These are phyloP conservation scores for Mikania micrantha DNA, from an alignment of 129 eudicot species.

Conservation along the genomic window DNA sequence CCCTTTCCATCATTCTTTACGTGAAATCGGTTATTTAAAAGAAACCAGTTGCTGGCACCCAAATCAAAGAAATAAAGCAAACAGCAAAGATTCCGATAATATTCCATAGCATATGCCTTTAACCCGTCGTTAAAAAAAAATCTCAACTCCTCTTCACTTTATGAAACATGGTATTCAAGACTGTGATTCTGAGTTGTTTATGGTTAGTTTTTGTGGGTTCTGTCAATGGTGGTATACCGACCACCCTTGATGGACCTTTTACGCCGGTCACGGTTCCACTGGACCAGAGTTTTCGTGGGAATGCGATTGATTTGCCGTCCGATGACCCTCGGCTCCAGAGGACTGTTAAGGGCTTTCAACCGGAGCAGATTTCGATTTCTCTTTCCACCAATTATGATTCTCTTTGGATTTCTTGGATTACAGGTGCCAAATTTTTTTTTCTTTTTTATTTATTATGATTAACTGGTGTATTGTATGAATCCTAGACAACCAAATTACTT, in stretches of 20 bases:
- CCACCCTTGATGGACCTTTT: slow-evolving; percentile 85
- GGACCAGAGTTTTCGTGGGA: slow-evolving; percentile 66
- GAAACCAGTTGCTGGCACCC: too few species aligned
- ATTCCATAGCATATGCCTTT: slow-evolving; percentile 27
- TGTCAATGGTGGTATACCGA: slow-evolving; percentile 41
- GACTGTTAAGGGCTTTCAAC: slow-evolving; percentile 53
- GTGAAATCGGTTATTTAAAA: too few species aligned
- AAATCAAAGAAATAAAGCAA: slow-evolving; percentile 4
- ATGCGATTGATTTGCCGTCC: slow-evolving; percentile 78
- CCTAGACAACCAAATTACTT: too few species aligned
- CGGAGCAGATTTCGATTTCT: slow-evolving; percentile 81
- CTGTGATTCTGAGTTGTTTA: too few species aligned
- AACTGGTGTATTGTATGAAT: too few species aligned
- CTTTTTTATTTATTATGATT: not conserved
- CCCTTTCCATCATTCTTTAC: not conserved
- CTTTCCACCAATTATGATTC: slow-evolving; percentile 67
- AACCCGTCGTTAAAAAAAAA: not conserved
- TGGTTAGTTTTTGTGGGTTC: too few species aligned
- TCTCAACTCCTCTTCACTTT: not conserved
- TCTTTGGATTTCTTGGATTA: slow-evolving; percentile 91
- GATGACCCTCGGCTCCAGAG: slow-evolving; percentile 65
- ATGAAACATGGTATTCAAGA: slow-evolving; percentile 8
- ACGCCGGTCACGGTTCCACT: slow-evolving; percentile 70
- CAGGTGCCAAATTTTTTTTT: slow-evolving; percentile 38
- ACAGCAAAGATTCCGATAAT: slow-evolving; percentile 15